Percentiles rank a stretch among this genome's conserved stretches.
These are phyloP conservation scores for Hysterangium stoloniferum DNA, from an alignment of 768 basidiomycete genomes.

Conservation along the genomic window DNA sequence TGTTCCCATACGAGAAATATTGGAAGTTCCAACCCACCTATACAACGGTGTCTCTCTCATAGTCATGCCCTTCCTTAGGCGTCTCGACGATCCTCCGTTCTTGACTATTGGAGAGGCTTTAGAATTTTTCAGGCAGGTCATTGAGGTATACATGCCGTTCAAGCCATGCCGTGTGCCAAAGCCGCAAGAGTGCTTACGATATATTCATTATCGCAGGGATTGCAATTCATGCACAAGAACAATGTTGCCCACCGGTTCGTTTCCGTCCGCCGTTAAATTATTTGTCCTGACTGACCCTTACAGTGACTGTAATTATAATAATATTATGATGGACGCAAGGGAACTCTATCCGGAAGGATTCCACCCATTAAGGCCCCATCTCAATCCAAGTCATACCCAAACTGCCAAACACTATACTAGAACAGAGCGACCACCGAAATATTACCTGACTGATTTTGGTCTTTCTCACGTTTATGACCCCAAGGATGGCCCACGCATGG, in stretches of 20 bases:
- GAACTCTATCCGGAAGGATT: slow-evolving; percentile 21
- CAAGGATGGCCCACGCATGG: slow-evolving; percentile 14
- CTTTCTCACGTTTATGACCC: slow-evolving; percentile 26
- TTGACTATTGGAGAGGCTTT: slow-evolving; percentile 18
- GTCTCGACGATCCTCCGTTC: slow-evolving; percentile 20
- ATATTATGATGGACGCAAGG: slow-evolving; percentile 30
- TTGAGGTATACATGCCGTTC: slow-evolving; percentile 14
- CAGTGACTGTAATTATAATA: slow-evolving; percentile 23
- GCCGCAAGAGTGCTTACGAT: neutral
- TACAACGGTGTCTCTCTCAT: slow-evolving; percentile 10
- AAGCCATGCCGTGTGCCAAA: no score
- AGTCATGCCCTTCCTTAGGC: slow-evolving; percentile 23
- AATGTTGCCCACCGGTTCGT: slow-evolving; percentile 12
- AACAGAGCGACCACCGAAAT: slow-evolving; percentile 23
- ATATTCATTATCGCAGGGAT: slow-evolving; percentile 1
- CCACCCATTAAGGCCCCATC: slow-evolving; percentile 17
- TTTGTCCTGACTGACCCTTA: neutral
- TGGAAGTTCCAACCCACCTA: slow-evolving; percentile 16
- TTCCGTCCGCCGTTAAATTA: neutral
- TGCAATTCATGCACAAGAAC: slow-evolving; percentile 10
- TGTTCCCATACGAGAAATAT: slow-evolving; percentile 17
- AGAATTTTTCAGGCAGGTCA: slow-evolving; percentile 19
- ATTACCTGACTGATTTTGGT: slow-evolving; percentile 32
- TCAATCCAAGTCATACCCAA: slow-evolving; percentile 19
- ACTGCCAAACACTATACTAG: slow-evolving; percentile 22